Conservation (phyloP, 768 basidiomycete genomes). For the Boletus subcaerulescens region DNA sequence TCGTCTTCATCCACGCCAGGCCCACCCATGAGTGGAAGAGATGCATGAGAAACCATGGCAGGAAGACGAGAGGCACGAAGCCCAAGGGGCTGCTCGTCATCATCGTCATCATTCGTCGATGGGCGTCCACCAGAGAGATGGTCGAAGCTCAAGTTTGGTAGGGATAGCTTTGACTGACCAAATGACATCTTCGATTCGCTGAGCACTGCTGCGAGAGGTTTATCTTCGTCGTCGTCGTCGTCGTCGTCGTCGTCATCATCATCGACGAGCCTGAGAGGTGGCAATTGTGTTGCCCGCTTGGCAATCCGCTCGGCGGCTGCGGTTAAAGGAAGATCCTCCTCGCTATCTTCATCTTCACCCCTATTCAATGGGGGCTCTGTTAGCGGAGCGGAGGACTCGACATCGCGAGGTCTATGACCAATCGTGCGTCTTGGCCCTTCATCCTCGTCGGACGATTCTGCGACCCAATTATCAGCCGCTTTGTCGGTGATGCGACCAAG, state of each 20-base stretch:
- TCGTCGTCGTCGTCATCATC: conserved; percentile 58
- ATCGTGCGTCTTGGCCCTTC: conserved; percentile 51
- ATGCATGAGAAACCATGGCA: conserved; percentile 21
- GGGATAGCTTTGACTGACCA: conserved; percentile 41
- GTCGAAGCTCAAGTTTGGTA: conserved; percentile 45
- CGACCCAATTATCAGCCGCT: conserved; percentile 40
- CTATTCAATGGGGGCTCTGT: background rate
- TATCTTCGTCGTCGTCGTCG: conserved; percentile 57
- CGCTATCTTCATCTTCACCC: conserved; percentile 52
- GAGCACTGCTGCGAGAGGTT: conserved; percentile 63
- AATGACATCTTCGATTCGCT: conserved; percentile 43
- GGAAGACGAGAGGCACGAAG: conserved; percentile 55
- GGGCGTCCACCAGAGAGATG: conserved; percentile 19
- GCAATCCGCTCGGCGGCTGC: conserved; percentile 57
- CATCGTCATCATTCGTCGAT: conserved; percentile 47
- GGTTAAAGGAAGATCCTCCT: conserved; percentile 78
- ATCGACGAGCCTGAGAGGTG: conserved; percentile 26
- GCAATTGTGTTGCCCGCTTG: conserved; percentile 39
- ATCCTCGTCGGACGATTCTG: conserved; percentile 64
- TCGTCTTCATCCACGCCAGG: conserved; percentile 61
- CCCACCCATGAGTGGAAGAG: conserved; percentile 28
- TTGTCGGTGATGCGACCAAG: conserved; percentile 19
- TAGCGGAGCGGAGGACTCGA: conserved; percentile 6
- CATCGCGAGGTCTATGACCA: conserved; percentile 55
- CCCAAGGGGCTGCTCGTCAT: conserved; percentile 72